phyloP scores from a whole-genome alignment of 768 basidiomycete species.

The Suillus bovinus region DNA sequence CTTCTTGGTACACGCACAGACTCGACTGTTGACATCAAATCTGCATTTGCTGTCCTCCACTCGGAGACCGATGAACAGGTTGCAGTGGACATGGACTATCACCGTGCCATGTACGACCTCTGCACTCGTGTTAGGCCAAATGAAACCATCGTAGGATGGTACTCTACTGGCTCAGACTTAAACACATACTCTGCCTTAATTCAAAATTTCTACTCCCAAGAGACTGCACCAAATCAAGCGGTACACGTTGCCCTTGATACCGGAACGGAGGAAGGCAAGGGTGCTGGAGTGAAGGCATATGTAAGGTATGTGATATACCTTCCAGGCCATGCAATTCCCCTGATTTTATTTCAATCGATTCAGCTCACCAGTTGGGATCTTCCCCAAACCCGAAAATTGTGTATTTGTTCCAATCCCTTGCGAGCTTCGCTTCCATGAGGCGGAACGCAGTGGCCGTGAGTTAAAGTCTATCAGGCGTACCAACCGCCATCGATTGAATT shows the following conservation, averaged over 20 bases:
- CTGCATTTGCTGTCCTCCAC: constrained; percentile 90
- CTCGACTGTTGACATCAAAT: constrained; percentile 72
- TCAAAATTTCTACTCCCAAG: constrained; percentile 96
- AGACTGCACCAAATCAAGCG: constrained; percentile 85
- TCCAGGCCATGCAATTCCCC: constrained; percentile 13
- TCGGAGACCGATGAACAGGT: constrained; percentile 91
- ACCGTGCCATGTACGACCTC: constrained; percentile 89
- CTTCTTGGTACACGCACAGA: constrained; percentile 81
- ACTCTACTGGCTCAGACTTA: constrained; percentile 72
- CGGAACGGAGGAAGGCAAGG: constrained; percentile 60
- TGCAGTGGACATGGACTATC: constrained; percentile 96
- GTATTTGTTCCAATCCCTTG: constrained; percentile 94
- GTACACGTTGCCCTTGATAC: constrained; percentile 92
- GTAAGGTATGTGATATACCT: constrained; percentile 57
- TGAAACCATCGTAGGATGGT: constrained; percentile 96
- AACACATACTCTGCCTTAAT: constrained; percentile 96
- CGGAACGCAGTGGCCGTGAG: constrained; percentile 86
- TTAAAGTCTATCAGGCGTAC: constrained; percentile 16
- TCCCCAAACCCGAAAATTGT: constrained; percentile 91
- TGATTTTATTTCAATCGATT: constrained; percentile 10
- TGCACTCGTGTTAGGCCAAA: constrained; percentile 66
- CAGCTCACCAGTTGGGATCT: constrained; percentile 87
- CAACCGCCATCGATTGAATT: background rate
- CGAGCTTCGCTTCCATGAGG: constrained; percentile 76
- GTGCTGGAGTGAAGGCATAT: constrained; percentile 83